Percentiles rank a stretch among this genome's conserved stretches.
Evolutionary conservation across 805 yeast species (phyloP).

Genomic region (Pichia nakasei): DNA sequence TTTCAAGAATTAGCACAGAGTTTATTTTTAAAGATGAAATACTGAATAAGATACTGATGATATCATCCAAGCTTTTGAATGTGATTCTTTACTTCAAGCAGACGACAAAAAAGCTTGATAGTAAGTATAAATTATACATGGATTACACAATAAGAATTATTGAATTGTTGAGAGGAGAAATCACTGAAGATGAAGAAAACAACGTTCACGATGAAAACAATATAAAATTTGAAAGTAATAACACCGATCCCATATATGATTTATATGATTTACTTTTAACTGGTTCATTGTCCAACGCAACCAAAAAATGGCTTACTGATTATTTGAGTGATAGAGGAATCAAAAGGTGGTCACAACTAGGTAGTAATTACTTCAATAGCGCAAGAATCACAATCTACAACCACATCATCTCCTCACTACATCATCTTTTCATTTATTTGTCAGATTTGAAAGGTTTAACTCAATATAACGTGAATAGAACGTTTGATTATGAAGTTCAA

Average conservation of each 20-base stretch:
- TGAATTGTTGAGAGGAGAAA: slow-evolving; percentile 30
- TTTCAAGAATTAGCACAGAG: slow-evolving; percentile 18
- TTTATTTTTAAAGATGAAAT: slow-evolving; percentile 22
- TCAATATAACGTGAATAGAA: slow-evolving; percentile 26
- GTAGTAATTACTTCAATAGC: slow-evolving; percentile 42
- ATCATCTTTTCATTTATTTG: slow-evolving; percentile 41
- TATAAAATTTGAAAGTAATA: slow-evolving; percentile 2
- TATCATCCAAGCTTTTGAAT: slow-evolving; percentile 30
- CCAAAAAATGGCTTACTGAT: slow-evolving; percentile 54
- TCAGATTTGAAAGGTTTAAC: slow-evolving; percentile 33
- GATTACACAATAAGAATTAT: slow-evolving; percentile 31
- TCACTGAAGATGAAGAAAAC: slow-evolving; percentile 14
- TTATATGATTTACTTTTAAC: slow-evolving; percentile 43
- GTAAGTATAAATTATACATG: slow-evolving; percentile 28
- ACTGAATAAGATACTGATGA: slow-evolving; percentile 26
- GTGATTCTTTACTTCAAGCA: slow-evolving; percentile 28
- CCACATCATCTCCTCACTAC: slow-evolving; percentile 46
- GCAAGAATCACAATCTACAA: slow-evolving; percentile 39
- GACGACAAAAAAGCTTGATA: slow-evolving; percentile 20
- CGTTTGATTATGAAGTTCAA: slow-evolving; percentile 14
- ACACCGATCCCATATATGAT: slow-evolving; percentile 29
- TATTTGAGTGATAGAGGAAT: slow-evolving; percentile 61
- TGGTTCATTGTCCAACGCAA: slow-evolving; percentile 40
- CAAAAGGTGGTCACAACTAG: slow-evolving; percentile 44
- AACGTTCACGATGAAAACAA: background rate